Conservation (phyloP, 1,284 basidiomycete genomes). For the Coriolopsis trogii region DNA sequence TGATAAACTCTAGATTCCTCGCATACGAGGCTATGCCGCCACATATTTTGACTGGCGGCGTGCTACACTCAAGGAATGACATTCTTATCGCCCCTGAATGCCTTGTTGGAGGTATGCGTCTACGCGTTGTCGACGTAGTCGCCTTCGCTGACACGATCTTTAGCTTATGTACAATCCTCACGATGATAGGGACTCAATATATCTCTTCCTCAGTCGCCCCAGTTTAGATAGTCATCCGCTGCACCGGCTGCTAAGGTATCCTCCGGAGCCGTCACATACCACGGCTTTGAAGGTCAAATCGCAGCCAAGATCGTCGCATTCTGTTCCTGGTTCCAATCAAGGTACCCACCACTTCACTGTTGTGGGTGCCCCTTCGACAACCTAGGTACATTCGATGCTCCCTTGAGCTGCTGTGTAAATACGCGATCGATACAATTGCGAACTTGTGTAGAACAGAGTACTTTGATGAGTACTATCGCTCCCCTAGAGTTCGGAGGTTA, state of each 20-base stretch:
- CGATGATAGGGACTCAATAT: neutral
- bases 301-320: conserved; percentile 18
- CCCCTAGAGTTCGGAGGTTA: too few relatives aligned
- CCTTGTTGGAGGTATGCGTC: neutral
- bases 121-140: too few relatives aligned
- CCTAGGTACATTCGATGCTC: conserved; percentile 7
- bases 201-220: neutral
- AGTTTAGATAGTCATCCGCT: neutral
- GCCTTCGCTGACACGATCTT: neutral
- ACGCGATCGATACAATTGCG: neutral
- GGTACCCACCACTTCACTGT: neutral
- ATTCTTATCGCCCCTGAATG: neutral
- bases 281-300: conserved; percentile 27
- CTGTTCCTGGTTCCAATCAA: conserved; percentile 6
- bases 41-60: conserved; percentile 15
- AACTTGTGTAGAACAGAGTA: neutral
- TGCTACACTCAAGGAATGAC: conserved; percentile 26
- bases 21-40: conserved; percentile 19
- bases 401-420: neutral
- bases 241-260: conserved; percentile 21
- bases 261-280: conserved; percentile 11
- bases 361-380: conserved; percentile 9
- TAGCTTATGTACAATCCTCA: conserved; percentile 2
- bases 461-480: too few relatives aligned
- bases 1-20: conserved; percentile 11